Base-by-base conservation (phyloP, 2,329 filamentous ascomycete species). In the Epichloe brachyelytri region DNA sequence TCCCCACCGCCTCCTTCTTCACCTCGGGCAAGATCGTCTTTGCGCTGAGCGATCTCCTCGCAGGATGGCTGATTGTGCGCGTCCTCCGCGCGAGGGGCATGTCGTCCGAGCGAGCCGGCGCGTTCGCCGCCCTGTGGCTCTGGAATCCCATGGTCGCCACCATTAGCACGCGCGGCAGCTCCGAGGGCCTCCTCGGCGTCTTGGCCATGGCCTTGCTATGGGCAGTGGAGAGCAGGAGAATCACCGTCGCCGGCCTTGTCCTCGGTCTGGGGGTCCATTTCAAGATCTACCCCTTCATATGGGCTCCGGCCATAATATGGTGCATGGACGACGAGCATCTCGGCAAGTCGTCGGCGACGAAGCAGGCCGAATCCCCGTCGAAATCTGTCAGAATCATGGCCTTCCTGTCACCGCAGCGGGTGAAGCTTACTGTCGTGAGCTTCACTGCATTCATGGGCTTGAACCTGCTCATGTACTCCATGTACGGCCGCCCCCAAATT, bases 231-330 rank as follows among this genome's bases (percentile, higher is more conserved):
- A 72, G 77, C 48, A 75, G 74, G 48, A 72, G 73, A n/a, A 70
- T 85, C 17, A 61, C 68, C 1, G 63, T 94, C 8, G 85, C 89
- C 0, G 91, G 87, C 0, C 56, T 82, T 3, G 66, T 97, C 33
- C 73, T 98, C 3, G 93, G 93, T 0, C 69, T 95, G 30, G 81
- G 81, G 1, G 90, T 97, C 26, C 93, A 98, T 69, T 94, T 98
- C 71, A 98, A 98, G 75, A 97, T 98, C 54, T 98, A 98, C 62
- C 93, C 93, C 0, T 95, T 97, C 66, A 88, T 98, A 54, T 98
- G 98, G 67, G 91, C 87, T 2, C 80, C 83, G 0, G 82, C 85
- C 3, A 83, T 93, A 41, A 66, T 88, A 5, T 89, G 85, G 83
- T 90, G 84, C 84, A 80, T 91, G 70, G 85, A 87, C 57, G 70